phyloP scores from a whole-genome alignment of 306 rosid species.

The Medicago arabica region DNA sequence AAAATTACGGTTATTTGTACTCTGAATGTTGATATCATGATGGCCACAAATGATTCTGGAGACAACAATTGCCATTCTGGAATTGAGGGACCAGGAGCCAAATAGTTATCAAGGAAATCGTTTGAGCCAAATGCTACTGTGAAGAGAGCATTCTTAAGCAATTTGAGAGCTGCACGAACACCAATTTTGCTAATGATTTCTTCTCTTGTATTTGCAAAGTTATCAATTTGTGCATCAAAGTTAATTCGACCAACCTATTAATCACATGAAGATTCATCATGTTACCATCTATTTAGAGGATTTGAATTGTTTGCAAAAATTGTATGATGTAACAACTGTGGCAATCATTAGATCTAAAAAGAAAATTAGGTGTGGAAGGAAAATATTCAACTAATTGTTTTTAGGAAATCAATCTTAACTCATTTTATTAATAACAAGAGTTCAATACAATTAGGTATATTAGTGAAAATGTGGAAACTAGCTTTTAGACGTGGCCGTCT shows the following conservation, averaged over 20 bases:
- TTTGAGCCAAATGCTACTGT: constrained; percentile 68
- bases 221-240: constrained; percentile 69
- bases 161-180: constrained; percentile 44
- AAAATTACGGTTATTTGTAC: constrained; percentile 61
- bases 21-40: constrained; percentile 58
- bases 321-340: too few relatives aligned
- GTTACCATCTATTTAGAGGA: background rate
- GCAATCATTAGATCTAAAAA: too few relatives aligned
- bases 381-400: too few relatives aligned
- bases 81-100: constrained; percentile 57
- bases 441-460: too few relatives aligned
- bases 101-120: constrained; percentile 71
- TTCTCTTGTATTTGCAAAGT: constrained; percentile 69
- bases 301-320: too few relatives aligned
- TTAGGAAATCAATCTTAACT: too few relatives aligned
- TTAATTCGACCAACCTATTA: constrained; percentile 69
- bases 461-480: too few relatives aligned
- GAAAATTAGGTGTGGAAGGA: too few relatives aligned
- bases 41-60: constrained; percentile 60
- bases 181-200: constrained; percentile 65
- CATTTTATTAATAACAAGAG: too few relatives aligned
- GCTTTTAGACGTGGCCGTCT: too few relatives aligned
- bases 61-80: constrained; percentile 47
- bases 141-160: constrained; percentile 53
- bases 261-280: background rate